Conservation (phyloP, 805 yeast species). For the Hanseniaspora jakobsenii region DNA sequence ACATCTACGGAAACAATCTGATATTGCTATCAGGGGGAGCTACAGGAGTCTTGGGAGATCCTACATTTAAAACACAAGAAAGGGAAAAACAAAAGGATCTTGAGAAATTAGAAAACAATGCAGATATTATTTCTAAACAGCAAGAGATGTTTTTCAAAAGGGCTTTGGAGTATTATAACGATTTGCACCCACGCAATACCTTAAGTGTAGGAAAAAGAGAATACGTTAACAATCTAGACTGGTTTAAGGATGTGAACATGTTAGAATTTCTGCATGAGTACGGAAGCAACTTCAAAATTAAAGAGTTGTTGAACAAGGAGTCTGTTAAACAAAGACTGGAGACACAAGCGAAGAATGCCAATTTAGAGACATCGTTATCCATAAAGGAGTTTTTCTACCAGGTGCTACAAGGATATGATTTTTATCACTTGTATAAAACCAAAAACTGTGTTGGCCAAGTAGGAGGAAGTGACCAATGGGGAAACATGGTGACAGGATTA, state of each 20-base stretch:
- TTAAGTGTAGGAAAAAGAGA: slow-evolving; percentile 31
- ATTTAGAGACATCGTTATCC: slow-evolving; percentile 37
- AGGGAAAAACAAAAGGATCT: slow-evolving; percentile 44
- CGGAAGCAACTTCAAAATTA: slow-evolving; percentile 69
- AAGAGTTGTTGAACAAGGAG: slow-evolving; percentile 81
- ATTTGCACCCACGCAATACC: slow-evolving; percentile 7
- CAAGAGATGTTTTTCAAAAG: slow-evolving; percentile 46
- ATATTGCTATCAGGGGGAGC: slow-evolving; percentile 87
- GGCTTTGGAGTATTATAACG: slow-evolving; percentile 51
- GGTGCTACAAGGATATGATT: slow-evolving; percentile 84
- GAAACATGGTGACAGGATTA: slow-evolving; percentile 90
- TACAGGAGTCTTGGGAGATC: slow-evolving; percentile 93
- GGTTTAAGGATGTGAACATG: slow-evolving; percentile 78
- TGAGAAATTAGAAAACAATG: slow-evolving; percentile 43
- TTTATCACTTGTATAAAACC: slow-evolving; percentile 59
- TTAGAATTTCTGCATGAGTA: slow-evolving; percentile 63
- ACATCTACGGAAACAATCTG: slow-evolving; percentile 72
- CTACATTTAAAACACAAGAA: slow-evolving; percentile 80
- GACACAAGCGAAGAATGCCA: slow-evolving; percentile 23
- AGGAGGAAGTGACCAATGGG: slow-evolving; percentile 98
- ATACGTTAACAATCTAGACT: slow-evolving; percentile 53
- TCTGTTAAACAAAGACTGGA: slow-evolving; percentile 65
- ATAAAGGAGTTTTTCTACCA: slow-evolving; percentile 93
- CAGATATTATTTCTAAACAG: slow-evolving; percentile 48
- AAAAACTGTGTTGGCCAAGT: slow-evolving; percentile 59